Percentiles rank a stretch among this genome's conserved stretches.
Conservation (phyloP, 139 green algal genomes). For the Coelastrella sp. region DNA sequence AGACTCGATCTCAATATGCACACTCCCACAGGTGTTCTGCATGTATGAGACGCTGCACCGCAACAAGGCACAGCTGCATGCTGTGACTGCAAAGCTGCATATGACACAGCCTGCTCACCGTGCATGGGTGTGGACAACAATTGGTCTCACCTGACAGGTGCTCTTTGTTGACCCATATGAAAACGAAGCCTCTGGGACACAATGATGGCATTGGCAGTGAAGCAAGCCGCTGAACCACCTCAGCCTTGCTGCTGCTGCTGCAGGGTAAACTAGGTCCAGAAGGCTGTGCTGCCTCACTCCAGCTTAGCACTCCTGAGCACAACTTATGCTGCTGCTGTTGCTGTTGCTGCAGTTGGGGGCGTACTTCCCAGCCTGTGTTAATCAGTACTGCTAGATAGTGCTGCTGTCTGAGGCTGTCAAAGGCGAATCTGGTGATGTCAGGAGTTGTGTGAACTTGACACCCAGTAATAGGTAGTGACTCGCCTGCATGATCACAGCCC, state of each 20-base stretch:
- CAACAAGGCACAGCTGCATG: no score
- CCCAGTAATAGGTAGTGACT: no score
- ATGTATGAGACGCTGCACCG: no score
- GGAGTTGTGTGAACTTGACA: constrained; percentile 4
- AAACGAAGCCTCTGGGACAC: constrained; percentile 87
- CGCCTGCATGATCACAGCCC: no score
- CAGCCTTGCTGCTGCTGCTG: background rate
- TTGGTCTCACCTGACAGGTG: constrained; percentile 25
- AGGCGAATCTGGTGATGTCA: constrained; percentile 40
- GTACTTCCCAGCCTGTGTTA: constrained; percentile 72
- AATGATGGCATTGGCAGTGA: constrained; percentile 74
- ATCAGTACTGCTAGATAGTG: constrained; percentile 71
- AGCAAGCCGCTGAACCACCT: constrained; percentile 51
- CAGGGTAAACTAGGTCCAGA: background rate
- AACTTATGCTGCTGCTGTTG: constrained; percentile 36
- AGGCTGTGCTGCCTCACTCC: background rate
- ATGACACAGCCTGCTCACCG: no score
- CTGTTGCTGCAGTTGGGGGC: constrained; percentile 6
- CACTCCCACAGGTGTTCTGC: no score
- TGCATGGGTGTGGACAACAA: no score
- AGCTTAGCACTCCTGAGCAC: constrained; percentile 7
- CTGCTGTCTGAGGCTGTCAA: constrained; percentile 31
- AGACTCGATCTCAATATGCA: no score
- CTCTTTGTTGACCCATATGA: constrained; percentile 88
- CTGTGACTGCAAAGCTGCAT: no score